Evolutionary conservation across 306 rosid species (phyloP), one percentile per base, ranked within the genome.

Genomic region (Coriaria nepalensis): DNA sequence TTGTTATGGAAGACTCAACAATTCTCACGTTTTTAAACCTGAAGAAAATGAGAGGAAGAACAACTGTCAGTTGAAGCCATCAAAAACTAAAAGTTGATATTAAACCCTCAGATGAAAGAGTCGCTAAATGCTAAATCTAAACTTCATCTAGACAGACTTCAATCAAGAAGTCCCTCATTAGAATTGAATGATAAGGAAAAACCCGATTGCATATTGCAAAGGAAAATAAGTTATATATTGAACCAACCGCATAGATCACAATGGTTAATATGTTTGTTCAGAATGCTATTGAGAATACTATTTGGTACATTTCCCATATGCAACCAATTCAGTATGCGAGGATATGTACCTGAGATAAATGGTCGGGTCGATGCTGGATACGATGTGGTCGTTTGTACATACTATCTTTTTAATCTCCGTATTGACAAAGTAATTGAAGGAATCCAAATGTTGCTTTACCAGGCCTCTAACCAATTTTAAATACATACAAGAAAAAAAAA

Each of bases 401-500:
- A 90, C 80, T 2, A 84, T 90, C 67, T 81, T 90, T 60, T 77
- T 81, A 15, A 90, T 81, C 12, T 62, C 95, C 0, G 72, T 77
- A 38, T 51, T 67, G 14, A 81, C 87, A 59, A 90, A 90, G 57
- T 84, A 90, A 46, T 90, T 84, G 66, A 74, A 84, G 6, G 97
- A 90, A 68, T 84, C 95, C 80, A 90, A 77, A 56, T 84, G 97
- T 41, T 84, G 97, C 64, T 79, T 79, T 60, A 90, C 97, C 66
- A 90, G 55, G 59, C 97, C 97, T 53, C 97, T n/a, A n/a, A n/a
- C n/a, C n/a, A n/a, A n/a, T n/a, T n/a, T n/a, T n/a, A n/a, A n/a
- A n/a, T n/a, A n/a, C n/a, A n/a, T n/a, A n/a, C n/a, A n/a, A n/a
- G n/a, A 32, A 33, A 7, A n/a, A 40, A 45, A n/a, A 33, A 37